Conservation (phyloP, 371 early-diverging fungal species). For the Blakeslea trispora region DNA sequence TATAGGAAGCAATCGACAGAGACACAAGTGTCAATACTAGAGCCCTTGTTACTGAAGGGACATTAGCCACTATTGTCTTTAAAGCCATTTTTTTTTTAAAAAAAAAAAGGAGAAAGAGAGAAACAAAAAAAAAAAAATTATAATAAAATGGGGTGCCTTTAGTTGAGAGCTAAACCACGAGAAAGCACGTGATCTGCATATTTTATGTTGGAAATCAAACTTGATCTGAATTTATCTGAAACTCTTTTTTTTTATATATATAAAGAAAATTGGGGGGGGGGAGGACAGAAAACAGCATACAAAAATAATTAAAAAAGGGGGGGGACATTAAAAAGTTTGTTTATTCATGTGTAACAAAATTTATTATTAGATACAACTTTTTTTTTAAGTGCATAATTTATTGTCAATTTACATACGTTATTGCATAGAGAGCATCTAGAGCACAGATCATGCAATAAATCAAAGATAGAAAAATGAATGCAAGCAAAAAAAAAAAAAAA, state of each 20-base stretch:
- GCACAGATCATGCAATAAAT: too few species aligned
- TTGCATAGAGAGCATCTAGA: too few species aligned
- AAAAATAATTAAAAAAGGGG: too few species aligned
- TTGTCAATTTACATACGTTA: too few species aligned
- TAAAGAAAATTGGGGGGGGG: neutral
- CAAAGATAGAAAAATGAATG: too few species aligned
- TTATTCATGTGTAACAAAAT: too few species aligned
- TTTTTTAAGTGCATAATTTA: too few species aligned
- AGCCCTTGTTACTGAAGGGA: constrained; percentile 46
- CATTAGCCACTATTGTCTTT: constrained; percentile 30
- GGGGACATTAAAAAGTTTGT: too few species aligned
- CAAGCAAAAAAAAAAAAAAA: too few species aligned
- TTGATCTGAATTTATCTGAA: neutral
- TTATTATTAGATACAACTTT: too few species aligned
- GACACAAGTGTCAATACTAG: constrained; percentile 32
- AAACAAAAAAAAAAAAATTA: neutral
- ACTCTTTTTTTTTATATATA: neutral
- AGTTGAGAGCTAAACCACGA: neutral
- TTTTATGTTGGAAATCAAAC: neutral
- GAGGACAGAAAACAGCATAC: neutral
- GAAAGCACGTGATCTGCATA: constrained; percentile 6
- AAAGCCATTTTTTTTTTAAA: neutral
- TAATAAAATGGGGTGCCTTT: neutral
- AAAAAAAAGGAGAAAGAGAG: neutral
- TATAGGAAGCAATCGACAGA: constrained; percentile 28